Evolutionary conservation across 2,329 filamentous ascomycete genomes (phyloP), one percentile per base, ranked within the genome.

Genomic region (Penicillium polonicum): DNA sequence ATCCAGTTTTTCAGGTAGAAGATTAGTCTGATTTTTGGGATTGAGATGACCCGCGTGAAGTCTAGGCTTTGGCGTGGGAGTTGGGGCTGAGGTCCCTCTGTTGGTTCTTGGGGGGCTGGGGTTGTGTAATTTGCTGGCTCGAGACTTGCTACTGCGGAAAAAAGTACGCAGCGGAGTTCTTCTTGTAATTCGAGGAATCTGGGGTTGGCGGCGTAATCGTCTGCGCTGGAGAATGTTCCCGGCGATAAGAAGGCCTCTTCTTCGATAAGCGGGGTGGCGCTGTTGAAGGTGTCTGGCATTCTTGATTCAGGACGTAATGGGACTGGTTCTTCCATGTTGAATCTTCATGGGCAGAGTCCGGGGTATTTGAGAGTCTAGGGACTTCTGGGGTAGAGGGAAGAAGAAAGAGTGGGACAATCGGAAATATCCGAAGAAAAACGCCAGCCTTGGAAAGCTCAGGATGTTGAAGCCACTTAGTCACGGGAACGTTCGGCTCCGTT

Each of bases 1-100:
- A 59, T 65, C 64, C 38, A 84, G 27, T 82, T 77, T 39, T 78
- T 74, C 10, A 80, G 64, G 39, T 77, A 79, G 27, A 71, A 67
- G 21, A 78, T 61, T 21, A 76, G 60, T 13, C 71, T 65, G 8
- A 71, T 68, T 27, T 70, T 70, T 0, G 74, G 68, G n/a, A 79
- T 66, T 13, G 69, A 66, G 31, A 46, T 41, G 3, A 56, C 64
- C 21, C 49, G 63, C 13, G 59, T 65, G 41, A 68, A 67, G 33
- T 67, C 65, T 38, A 67, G 46, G 25, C 55, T 66, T 38, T 55
- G 59, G 13, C 59, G 62, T n/a, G 57, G 42, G 19, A 51, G 41
- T 9, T 58, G 46, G 6, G 49, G 27, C 2, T 50, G 42, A 5
- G 57, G 50, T 6, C 56, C 59, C 21, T 55, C 35, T 58, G 27